Evolutionary conservation across 2,329 filamentous ascomycete genomes (phyloP), one percentile per base, ranked within the genome.

Genomic region (Xylaria sp.): DNA sequence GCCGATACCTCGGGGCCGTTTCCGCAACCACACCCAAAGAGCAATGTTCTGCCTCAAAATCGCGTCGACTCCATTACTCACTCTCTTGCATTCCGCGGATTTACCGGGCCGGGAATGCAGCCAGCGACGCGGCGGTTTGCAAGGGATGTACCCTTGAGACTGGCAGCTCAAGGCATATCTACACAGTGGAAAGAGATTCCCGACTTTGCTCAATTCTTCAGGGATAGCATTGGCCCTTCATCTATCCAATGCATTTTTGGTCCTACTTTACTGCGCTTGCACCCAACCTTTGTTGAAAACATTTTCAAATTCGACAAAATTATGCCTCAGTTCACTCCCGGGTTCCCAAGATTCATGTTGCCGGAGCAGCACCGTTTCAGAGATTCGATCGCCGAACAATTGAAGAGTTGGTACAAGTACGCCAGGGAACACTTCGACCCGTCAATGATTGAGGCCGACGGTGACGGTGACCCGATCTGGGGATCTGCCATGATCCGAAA

Each of bases 391-490:
- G 43, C 36, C 4, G 57, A 59, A 0, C 57, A 72, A n/a, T 25
- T 74, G 20, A 72, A 70, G 53, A 43, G 30, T 20, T 74, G 73
- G 73, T 64, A 74, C n/a, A 25, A 59, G 23, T 72, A 74, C 46
- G 66, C 71, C 0, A 57, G 71, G 13, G 50, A 70, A 39, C 43
- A 71, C 20, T 74, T 72, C 23, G 58, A 65, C n/a, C 52, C 60
- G 2, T 69, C 66, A 10, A 64, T 55, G 52, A 69, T 72, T 15
- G 56, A 65, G 2, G 23, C 52, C 2, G 72, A 73, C 25, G 70
- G 69, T 4, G 73, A 73, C 18, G 67, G 70, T 5, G 73, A 73
- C 45, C 70, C 70, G 4, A 67, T 68, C 32, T 73, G 70, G 72
- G 72, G 72, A 30, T 73, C 70, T n/a, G 59, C 56, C 2, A 58